Evolutionary conservation across 2,329 filamentous ascomycete species (phyloP).

Genomic region (Nannizziopsis arthrosporioides): DNA sequence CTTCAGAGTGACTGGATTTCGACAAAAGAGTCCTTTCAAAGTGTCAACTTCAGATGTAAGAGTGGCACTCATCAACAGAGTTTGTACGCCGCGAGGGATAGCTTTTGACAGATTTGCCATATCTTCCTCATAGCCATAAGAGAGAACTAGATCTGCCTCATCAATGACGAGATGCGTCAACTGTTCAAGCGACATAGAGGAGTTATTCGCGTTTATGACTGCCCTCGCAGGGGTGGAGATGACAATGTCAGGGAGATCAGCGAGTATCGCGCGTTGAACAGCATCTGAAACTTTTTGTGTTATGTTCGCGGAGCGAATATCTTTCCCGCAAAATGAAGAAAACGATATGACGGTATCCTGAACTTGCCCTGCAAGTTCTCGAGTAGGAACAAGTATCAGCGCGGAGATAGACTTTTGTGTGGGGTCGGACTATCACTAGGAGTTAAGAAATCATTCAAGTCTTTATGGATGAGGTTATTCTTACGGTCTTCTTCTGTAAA

Average conservation of each 20-base stretch:
- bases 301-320: conserved; percentile 70
- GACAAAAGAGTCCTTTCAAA: conserved; percentile 74
- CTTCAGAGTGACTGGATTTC: conserved; percentile 66
- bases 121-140: conserved; percentile 89
- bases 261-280: conserved; percentile 75
- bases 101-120: conserved; percentile 65
- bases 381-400: conserved; percentile 87
- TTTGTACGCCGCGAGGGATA: conserved; percentile 76
- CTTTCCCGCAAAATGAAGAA: conserved; percentile 71
- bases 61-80: conserved; percentile 87
- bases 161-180: conserved; percentile 77
- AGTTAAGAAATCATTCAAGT: conserved; percentile 30
- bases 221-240: conserved; percentile 83
- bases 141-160: conserved; percentile 85
- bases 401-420: conserved; percentile 48
- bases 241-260: conserved; percentile 76
- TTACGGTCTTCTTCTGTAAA: conserved; percentile 61
- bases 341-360: conserved; percentile 66
- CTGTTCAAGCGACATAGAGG: conserved; percentile 56
- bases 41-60: conserved; percentile 77
- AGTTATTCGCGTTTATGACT: conserved; percentile 62
- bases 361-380: conserved; percentile 88
- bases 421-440: conserved; percentile 51
- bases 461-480: conserved; percentile 11
- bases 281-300: conserved; percentile 82